These are phyloP conservation scores for Picea glauca DNA, from an alignment of 75 land plant species.

Conservation along the genomic window DNA sequence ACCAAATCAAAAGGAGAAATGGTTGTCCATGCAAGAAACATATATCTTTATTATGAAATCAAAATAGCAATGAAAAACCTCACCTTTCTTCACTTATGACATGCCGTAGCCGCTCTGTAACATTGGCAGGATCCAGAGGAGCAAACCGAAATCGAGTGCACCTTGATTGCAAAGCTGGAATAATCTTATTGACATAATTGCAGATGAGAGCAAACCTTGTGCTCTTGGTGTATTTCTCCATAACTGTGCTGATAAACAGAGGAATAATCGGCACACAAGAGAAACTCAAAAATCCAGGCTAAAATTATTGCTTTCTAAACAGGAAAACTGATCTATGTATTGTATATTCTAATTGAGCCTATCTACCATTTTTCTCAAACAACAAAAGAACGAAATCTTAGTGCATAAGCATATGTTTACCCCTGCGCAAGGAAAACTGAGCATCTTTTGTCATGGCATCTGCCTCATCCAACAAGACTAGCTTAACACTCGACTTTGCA, in stretches of 20 bases:
- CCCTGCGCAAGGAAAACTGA: constrained; percentile 91
- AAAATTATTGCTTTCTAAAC: neutral
- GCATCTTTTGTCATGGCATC: constrained; percentile 99
- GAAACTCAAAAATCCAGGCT: neutral
- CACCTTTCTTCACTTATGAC: constrained; percentile 85
- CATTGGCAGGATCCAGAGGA: constrained; percentile 74
- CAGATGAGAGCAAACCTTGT: constrained; percentile 96
- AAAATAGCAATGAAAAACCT: constrained; percentile 8
- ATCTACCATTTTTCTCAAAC: neutral
- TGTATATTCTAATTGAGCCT: neutral
- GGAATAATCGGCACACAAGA: constrained; percentile 11
- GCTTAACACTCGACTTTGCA: constrained; percentile 68
- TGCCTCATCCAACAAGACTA: constrained; percentile 91
- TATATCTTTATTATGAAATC: neutral
- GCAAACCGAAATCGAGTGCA: constrained; percentile 97
- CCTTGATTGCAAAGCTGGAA: constrained; percentile 97
- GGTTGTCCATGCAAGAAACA: neutral
- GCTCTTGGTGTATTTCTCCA: constrained; percentile 94
- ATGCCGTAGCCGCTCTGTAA: constrained; percentile 72
- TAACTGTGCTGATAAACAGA: constrained; percentile 43
- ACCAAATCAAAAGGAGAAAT: neutral
- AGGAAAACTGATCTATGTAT: neutral
- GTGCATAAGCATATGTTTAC: constrained; percentile 27
- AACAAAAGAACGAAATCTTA: constrained; percentile 9
- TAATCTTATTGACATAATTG: constrained; percentile 96